These are phyloP conservation scores for Fragaria iinumae DNA, from an alignment of 306 rosid species.

Conservation along the genomic window DNA sequence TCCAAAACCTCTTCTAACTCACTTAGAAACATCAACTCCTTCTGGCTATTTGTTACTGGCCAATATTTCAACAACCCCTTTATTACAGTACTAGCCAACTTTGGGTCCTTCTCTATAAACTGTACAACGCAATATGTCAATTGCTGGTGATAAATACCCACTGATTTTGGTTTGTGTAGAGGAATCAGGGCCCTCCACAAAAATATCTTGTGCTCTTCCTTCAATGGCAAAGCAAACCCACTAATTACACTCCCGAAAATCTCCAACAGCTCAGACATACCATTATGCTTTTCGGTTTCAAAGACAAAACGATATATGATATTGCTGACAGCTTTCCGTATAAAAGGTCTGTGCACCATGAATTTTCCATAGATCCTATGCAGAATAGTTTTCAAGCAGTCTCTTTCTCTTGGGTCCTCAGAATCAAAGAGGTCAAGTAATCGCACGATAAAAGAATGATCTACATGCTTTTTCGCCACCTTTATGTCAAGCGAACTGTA, in stretches of 20 bases:
- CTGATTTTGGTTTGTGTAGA: constrained; percentile 89
- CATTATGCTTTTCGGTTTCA: constrained; percentile 88
- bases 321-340: constrained; percentile 85
- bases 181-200: constrained; percentile 88
- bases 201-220: constrained; percentile 92
- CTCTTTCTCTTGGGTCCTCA: constrained; percentile 98
- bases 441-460: constrained; percentile 75
- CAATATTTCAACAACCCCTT: constrained; percentile 88
- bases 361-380: constrained; percentile 93
- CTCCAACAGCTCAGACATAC: constrained; percentile 95
- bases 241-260: constrained; percentile 94
- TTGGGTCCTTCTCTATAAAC: constrained; percentile 93
- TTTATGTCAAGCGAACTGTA: constrained; percentile 72
- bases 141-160: constrained; percentile 92
- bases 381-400: constrained; percentile 88
- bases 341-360: constrained; percentile 93
- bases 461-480: constrained; percentile 71
- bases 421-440: constrained; percentile 96
- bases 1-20: constrained; percentile 96
- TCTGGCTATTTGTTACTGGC: constrained; percentile 97
- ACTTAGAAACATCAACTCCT: constrained; percentile 95
- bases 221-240: constrained; percentile 94
- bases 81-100: constrained; percentile 71
- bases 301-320: constrained; percentile 82
- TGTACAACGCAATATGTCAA: constrained; percentile 86